Conservation (phyloP, 2,329 filamentous ascomycete genomes). For the Penicillium brasilianum region DNA sequence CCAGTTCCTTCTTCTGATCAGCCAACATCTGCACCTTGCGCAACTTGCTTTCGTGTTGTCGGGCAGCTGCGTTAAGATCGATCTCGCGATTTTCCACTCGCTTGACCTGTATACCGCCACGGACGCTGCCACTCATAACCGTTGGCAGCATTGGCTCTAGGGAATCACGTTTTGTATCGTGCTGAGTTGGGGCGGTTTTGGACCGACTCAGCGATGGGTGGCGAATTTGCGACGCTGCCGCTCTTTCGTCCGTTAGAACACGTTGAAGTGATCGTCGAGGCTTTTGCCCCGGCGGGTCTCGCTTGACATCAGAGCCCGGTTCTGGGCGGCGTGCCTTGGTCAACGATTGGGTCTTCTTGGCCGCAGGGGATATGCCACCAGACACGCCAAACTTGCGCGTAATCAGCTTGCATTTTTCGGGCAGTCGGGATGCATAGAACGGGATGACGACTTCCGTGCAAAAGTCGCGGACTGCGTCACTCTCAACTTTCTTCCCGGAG, state of each 20-base stretch:
- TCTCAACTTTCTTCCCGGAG: slow-evolving; percentile 44
- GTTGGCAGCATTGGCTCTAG: slow-evolving; percentile 48
- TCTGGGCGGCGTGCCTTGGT: slow-evolving; percentile 35
- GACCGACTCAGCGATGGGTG: slow-evolving; percentile 49
- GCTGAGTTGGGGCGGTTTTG: slow-evolving; percentile 48
- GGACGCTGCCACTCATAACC: slow-evolving; percentile 40
- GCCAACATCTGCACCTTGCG: slow-evolving; percentile 52
- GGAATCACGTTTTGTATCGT: slow-evolving; percentile 47
- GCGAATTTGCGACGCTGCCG: slow-evolving; percentile 37
- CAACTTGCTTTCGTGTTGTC: slow-evolving; percentile 52
- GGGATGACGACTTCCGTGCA: slow-evolving; percentile 57
- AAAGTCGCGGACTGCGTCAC: slow-evolving; percentile 55
- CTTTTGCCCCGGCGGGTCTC: slow-evolving; percentile 33
- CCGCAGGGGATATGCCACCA: slow-evolving; percentile 42
- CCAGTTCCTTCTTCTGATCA: slow-evolving; percentile 55
- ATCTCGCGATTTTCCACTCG: slow-evolving; percentile 55
- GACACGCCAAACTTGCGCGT: slow-evolving; percentile 55
- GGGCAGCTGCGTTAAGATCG: slow-evolving; percentile 52
- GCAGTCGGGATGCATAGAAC: slow-evolving; percentile 55
- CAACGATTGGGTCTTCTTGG: slow-evolving; percentile 40
- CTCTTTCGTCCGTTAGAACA: slow-evolving; percentile 53
- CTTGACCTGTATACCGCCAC: slow-evolving; percentile 51
- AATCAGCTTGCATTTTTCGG: slow-evolving; percentile 53
- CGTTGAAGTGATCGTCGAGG: slow-evolving; percentile 50
- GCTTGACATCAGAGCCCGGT: slow-evolving; percentile 39